phyloP scores from a whole-genome alignment of 2,329 filamentous ascomycete species.

The Corniculantispora saksenae region DNA sequence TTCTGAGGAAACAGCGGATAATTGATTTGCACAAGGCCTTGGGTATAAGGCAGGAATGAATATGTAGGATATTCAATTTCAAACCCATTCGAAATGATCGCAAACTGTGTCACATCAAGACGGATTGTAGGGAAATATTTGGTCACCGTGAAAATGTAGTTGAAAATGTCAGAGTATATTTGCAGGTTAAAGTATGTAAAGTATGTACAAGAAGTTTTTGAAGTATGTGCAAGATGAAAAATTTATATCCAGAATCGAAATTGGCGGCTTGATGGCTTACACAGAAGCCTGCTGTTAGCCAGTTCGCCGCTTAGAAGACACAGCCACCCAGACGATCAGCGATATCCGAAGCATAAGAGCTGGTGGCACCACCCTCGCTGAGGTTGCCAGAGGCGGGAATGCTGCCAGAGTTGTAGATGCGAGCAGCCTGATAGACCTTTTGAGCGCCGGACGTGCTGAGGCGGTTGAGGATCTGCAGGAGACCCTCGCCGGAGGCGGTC shows the following conservation, averaged over 20 bases:
- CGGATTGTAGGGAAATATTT: background rate
- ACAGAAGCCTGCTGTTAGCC: background rate
- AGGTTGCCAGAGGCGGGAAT: background rate
- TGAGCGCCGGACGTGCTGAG: background rate
- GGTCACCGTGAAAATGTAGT: background rate
- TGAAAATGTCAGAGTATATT: background rate
- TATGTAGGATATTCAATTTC: background rate
- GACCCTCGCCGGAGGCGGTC: constrained; percentile 13
- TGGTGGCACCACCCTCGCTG: constrained; percentile 12
- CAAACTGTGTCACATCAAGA: background rate
- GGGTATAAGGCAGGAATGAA: background rate
- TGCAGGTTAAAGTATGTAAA: background rate
- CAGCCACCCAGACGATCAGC: constrained; percentile 15
- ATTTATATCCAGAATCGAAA: background rate
- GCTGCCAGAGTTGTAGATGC: constrained; percentile 17
- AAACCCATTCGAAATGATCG: background rate
- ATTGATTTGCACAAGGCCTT: background rate
- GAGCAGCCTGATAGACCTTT: constrained; percentile 8
- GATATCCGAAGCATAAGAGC: constrained; percentile 14
- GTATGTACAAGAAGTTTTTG: background rate
- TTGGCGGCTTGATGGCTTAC: background rate
- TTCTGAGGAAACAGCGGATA: background rate
- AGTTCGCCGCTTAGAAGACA: background rate
- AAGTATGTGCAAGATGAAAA: background rate
- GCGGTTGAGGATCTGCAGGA: background rate